Percentiles rank a stretch among this genome's conserved stretches.
These are phyloP conservation scores for Tricladium varicosporioides DNA, from an alignment of 2,329 filamentous ascomycete species.

Conservation along the genomic window DNA sequence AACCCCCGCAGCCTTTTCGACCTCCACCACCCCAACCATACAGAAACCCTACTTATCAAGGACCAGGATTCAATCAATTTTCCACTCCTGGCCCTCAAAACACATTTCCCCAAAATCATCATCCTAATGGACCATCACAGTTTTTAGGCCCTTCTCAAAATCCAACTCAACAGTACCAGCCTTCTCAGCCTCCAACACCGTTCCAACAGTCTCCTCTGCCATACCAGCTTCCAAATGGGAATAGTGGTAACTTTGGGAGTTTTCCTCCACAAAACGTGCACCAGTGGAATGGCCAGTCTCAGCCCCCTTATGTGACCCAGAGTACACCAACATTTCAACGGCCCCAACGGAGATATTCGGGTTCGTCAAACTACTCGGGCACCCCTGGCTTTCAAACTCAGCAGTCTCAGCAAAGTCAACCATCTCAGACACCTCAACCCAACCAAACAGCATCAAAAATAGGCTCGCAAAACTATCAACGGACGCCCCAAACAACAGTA, in stretches of 20 bases:
- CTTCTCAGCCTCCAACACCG: slow-evolving; percentile 14
- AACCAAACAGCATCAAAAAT: background rate
- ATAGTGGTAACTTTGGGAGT: slow-evolving; percentile 14
- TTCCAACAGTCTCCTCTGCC: slow-evolving; percentile 21
- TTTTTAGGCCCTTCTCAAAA: slow-evolving; percentile 13
- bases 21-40: slow-evolving; percentile 19
- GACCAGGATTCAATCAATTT: slow-evolving; percentile 15
- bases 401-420: slow-evolving; percentile 1
- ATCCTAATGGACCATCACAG: background rate
- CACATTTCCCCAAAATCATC: slow-evolving; percentile 19
- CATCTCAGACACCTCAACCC: too few relatives aligned
- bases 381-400: slow-evolving; percentile 16
- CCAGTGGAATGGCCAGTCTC: slow-evolving; percentile 16
- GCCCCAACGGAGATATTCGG: slow-evolving; percentile 13
- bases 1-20: slow-evolving; percentile 19
- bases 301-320: slow-evolving; percentile 1
- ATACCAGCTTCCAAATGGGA: slow-evolving; percentile 17
- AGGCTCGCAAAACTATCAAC: slow-evolving; percentile 12
- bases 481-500: slow-evolving; percentile 15
- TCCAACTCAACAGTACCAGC: slow-evolving; percentile 19
- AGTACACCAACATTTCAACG: slow-evolving; percentile 12
- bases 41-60: slow-evolving; percentile 22
- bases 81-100: slow-evolving; percentile 6
- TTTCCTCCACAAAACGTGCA: slow-evolving; percentile 6
- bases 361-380: slow-evolving; percentile 13